Conservation (phyloP, 345 rosid genomes). For the Moringa oleifera region DNA sequence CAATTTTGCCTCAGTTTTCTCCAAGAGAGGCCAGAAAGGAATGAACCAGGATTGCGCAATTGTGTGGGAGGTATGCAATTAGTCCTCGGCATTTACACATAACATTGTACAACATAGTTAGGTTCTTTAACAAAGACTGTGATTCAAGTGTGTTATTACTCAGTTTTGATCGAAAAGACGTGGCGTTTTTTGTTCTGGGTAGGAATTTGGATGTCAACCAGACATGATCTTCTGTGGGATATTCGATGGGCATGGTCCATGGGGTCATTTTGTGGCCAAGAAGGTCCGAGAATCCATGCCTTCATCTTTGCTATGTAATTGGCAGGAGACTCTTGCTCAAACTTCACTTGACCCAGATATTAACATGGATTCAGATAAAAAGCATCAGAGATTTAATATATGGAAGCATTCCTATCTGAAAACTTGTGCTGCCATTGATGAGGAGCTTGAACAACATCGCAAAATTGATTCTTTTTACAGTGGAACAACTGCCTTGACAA, state of each 20-base stretch:
- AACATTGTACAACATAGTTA: background rate
- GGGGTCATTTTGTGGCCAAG: slow-evolving; percentile 94
- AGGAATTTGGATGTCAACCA: slow-evolving; percentile 85
- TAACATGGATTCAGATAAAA: slow-evolving; percentile 49
- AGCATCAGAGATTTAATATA: slow-evolving; percentile 39
- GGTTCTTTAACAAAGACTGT: no score
- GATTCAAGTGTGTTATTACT: no score
- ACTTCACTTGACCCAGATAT: slow-evolving; percentile 38
- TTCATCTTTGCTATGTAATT: slow-evolving; percentile 51
- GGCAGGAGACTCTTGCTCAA: slow-evolving; percentile 76
- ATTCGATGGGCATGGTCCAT: slow-evolving; percentile 92
- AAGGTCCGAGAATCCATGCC: slow-evolving; percentile 80
- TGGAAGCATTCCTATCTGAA: slow-evolving; percentile 84
- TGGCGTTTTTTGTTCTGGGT: background rate
- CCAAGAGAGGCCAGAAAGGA: slow-evolving; percentile 82
- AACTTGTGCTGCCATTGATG: slow-evolving; percentile 74
- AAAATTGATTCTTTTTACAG: slow-evolving; percentile 73
- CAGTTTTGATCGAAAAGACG: background rate
- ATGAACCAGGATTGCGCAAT: slow-evolving; percentile 83
- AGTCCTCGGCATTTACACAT: no score
- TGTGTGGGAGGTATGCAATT: slow-evolving; percentile 87
- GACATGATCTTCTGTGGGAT: slow-evolving; percentile 92
- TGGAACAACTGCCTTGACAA: slow-evolving; percentile 78
- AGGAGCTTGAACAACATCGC: slow-evolving; percentile 58
- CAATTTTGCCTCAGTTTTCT: slow-evolving; percentile 69